phyloP scores from a whole-genome alignment of 208 protist species.

The Leishmania lainsoni region DNA sequence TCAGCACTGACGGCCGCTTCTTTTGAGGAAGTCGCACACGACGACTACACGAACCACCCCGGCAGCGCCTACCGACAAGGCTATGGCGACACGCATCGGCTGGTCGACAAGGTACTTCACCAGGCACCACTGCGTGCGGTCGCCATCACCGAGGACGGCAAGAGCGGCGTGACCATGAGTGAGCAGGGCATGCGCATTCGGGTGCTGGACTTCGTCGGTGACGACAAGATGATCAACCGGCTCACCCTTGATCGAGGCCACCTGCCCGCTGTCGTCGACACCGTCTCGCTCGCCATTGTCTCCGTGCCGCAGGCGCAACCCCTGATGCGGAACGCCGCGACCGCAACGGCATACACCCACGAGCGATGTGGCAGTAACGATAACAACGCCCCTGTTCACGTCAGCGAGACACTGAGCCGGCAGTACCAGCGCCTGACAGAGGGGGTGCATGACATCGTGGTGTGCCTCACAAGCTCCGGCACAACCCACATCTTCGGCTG shows the following conservation, averaged over 20 bases:
- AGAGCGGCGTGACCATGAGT: constrained; percentile 61
- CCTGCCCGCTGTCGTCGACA: constrained; percentile 32
- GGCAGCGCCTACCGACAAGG: background rate
- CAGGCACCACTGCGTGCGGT: constrained; percentile 53
- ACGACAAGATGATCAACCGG: constrained; percentile 33
- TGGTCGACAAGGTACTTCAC: constrained; percentile 38
- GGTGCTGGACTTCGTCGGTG: constrained; percentile 49
- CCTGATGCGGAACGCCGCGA: background rate
- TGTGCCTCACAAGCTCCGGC: constrained; percentile 48
- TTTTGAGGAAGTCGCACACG: background rate
- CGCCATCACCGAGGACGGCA: constrained; percentile 60
- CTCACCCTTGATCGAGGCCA: constrained; percentile 45
- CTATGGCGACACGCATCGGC: constrained; percentile 18
- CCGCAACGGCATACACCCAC: background rate
- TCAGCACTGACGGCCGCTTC: constrained; percentile 18
- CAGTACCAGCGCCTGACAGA: constrained; percentile 31
- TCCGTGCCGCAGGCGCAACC: constrained; percentile 18
- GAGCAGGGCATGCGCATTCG: constrained; percentile 57
- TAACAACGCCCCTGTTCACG: constrained; percentile 2
- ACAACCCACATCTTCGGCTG: constrained; percentile 55
- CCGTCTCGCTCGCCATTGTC: constrained; percentile 40
- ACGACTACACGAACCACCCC: background rate
- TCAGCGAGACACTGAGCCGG: constrained; percentile 6
- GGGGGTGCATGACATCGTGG: constrained; percentile 38
- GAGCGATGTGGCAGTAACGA: constrained; percentile 21